phyloP scores from a whole-genome alignment of 768 basidiomycete species.

The Mycena indigotica region DNA sequence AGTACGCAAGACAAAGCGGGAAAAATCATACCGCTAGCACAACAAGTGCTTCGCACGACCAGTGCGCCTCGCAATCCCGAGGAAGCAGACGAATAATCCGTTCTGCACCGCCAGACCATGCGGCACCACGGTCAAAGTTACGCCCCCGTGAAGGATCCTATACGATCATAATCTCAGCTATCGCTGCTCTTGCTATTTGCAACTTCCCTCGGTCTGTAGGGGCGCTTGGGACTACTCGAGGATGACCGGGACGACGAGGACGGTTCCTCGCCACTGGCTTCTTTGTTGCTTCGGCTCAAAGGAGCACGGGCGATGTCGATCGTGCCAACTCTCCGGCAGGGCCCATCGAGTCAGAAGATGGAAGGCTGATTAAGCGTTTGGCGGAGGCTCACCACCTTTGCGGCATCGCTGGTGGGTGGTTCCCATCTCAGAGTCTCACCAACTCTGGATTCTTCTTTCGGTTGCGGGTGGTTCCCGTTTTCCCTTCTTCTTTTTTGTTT shows the following conservation, averaged over 20 bases:
- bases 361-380: neutral
- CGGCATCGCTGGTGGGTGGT: neutral
- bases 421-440: constrained; percentile 3
- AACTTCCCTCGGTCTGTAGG: neutral
- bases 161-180: neutral
- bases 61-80: neutral
- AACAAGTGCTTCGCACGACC: neutral
- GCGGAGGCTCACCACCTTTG: neutral
- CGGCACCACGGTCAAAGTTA: neutral
- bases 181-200: neutral
- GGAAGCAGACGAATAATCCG: neutral
- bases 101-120: neutral
- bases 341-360: neutral
- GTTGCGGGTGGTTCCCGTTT: constrained; percentile 4
- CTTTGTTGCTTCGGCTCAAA: neutral
- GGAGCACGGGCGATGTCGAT: neutral
- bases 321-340: constrained; percentile 3
- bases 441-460: neutral
- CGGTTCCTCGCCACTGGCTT: neutral
- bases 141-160: constrained; percentile 1
- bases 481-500: neutral
- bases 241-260: constrained; percentile 6
- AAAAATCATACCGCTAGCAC: neutral
- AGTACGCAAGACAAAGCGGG: neutral
- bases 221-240: neutral